These are phyloP conservation scores for Teratosphaeria viscida DNA, from an alignment of 2,329 filamentous ascomycete genomes.

Conservation along the genomic window DNA sequence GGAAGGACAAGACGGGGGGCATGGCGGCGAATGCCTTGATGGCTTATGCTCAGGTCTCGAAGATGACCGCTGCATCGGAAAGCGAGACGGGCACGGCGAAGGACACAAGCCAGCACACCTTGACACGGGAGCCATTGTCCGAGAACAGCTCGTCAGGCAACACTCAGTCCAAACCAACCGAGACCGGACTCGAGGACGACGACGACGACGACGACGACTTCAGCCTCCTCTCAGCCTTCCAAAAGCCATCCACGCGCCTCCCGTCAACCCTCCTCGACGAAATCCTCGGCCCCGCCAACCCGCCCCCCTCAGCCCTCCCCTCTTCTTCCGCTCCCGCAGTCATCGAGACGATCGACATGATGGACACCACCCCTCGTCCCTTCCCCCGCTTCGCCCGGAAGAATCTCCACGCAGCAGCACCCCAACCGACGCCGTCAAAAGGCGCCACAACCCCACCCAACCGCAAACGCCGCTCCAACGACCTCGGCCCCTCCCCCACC, in stretches of 20 bases:
- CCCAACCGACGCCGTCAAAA: not conserved
- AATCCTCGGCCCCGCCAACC: not conserved
- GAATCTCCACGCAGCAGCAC: not conserved
- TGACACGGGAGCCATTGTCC: not conserved
- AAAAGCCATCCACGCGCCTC: not conserved
- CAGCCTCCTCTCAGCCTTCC: not conserved
- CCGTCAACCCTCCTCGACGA: not conserved
- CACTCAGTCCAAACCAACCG: not conserved
- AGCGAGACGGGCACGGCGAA: not conserved
- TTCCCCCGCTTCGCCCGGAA: not conserved
- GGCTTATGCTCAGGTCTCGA: constrained; percentile 11
- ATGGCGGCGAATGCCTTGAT: constrained; percentile 10
- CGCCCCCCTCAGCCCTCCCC: not conserved
- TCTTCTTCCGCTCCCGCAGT: not conserved
- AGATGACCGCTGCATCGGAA: not conserved
- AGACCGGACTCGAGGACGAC: not conserved
- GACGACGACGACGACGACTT: not conserved
- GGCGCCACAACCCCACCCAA: constrained; percentile 8
- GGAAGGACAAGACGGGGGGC: not conserved
- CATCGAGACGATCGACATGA: not conserved
- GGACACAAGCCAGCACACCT: not conserved
- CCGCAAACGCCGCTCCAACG: constrained; percentile 19
- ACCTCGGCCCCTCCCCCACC: constrained; percentile 13
- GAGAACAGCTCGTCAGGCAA: not conserved
- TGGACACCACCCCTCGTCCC: not conserved